Conservation (phyloP, 2,329 filamentous ascomycete genomes). For the Clonostachys rhizophaga region DNA sequence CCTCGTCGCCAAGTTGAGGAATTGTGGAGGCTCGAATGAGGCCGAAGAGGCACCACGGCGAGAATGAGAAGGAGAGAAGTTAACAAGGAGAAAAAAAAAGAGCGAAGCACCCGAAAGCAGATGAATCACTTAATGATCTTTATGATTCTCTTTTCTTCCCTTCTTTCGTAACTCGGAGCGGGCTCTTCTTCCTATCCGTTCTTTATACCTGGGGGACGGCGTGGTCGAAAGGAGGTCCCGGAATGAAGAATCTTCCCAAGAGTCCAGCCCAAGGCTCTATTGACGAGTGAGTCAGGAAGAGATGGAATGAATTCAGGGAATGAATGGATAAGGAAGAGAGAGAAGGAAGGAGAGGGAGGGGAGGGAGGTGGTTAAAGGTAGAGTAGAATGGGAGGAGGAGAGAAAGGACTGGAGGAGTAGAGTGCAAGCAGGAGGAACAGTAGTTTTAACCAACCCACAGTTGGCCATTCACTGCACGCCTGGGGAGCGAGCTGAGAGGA, state of each 20-base stretch:
- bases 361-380: slow-evolving; percentile 35
- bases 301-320: slow-evolving; percentile 44
- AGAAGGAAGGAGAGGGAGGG: slow-evolving; percentile 31
- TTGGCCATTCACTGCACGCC: too few species aligned
- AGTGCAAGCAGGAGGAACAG: slow-evolving; percentile 15
- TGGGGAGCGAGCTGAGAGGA: too few species aligned
- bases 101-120: slow-evolving; percentile 7
- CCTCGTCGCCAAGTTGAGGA: slow-evolving; percentile 36
- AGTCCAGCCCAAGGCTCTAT: background rate
- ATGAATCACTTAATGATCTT: slow-evolving; percentile 21
- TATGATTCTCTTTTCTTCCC: slow-evolving; percentile 3
- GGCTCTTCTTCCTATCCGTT: slow-evolving; percentile 18
- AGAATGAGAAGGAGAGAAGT: background rate
- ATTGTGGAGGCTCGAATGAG: slow-evolving; percentile 19
- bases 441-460: slow-evolving; percentile 20
- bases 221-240: background rate
- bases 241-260: background rate
- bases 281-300: slow-evolving; percentile 34
- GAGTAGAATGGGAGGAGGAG: slow-evolving; percentile 47
- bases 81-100: background rate
- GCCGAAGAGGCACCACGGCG: background rate
- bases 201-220: background rate
- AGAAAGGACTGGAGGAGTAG: slow-evolving; percentile 52
- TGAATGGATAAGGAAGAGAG: slow-evolving; percentile 40
- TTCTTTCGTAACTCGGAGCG: slow-evolving; percentile 9